Conservation (phyloP, 306 rosid genomes). For the Sphenostylis stenocarpa region DNA sequence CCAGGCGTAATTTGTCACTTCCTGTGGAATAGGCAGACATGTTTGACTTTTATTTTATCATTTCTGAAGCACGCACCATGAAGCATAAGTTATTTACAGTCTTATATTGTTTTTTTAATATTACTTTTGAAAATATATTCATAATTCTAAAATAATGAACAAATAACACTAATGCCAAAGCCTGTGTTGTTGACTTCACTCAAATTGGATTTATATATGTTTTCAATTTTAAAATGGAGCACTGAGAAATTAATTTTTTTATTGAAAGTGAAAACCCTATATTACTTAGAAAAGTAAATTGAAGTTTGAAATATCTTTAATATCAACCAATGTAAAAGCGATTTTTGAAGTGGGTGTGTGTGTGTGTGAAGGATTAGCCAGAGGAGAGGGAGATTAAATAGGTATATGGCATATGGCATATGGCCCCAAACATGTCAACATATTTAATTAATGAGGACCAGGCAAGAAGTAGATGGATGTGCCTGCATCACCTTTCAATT, state of each 20-base stretch:
- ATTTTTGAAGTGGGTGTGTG: too few species aligned
- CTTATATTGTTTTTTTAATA: not conserved
- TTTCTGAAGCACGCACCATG: not conserved
- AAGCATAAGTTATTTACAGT: not conserved
- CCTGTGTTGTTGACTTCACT: too few species aligned
- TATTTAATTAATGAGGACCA: not conserved
- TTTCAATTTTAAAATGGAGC: too few species aligned
- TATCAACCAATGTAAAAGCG: too few species aligned
- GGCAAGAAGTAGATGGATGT: constrained; percentile 16
- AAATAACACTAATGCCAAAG: too few species aligned
- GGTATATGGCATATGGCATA: not conserved
- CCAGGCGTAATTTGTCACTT: not conserved
- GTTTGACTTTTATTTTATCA: not conserved
- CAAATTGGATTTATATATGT: too few species aligned
- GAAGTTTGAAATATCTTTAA: too few species aligned
- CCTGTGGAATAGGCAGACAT: not conserved
- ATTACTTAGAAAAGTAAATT: too few species aligned
- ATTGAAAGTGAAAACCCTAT: too few species aligned
- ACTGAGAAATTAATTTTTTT: too few species aligned
- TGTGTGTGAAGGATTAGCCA: not conserved
- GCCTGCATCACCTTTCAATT: constrained; percentile 28
- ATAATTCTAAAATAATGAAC: too few species aligned
- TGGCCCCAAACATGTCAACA: constrained; percentile 25
- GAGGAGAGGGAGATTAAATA: not conserved
- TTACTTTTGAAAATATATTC: not conserved